phyloP scores from a whole-genome alignment of 768 basidiomycete species.

The Chlorophyllum brunneum region DNA sequence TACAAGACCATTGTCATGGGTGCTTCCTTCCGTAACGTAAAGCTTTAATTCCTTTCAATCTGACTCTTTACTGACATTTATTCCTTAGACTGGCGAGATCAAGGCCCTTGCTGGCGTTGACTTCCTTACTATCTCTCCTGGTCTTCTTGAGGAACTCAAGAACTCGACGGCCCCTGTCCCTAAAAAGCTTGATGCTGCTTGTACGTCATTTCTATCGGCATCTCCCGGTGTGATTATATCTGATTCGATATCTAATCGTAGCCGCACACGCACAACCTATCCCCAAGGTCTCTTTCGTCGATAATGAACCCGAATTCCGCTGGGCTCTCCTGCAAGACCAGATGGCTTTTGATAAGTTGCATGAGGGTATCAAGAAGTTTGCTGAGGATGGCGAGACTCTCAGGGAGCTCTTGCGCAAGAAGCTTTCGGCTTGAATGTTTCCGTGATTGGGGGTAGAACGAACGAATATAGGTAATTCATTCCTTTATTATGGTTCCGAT shows the following conservation, averaged over 20 bases:
- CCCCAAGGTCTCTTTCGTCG: constrained; percentile 77
- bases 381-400: constrained; percentile 92
- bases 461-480: neutral
- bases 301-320: constrained; percentile 96
- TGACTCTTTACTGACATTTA: constrained; percentile 1
- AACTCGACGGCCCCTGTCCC: constrained; percentile 73
- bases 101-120: constrained; percentile 94
- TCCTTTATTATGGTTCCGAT: too few relatives aligned
- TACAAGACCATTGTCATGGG: constrained; percentile 99
- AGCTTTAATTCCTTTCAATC: constrained; percentile 23
- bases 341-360: constrained; percentile 99
- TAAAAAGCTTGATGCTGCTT: constrained; percentile 74
- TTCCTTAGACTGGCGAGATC: constrained; percentile 78
- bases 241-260: constrained; percentile 19
- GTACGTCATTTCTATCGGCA: constrained; percentile 34
- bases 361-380: constrained; percentile 98
- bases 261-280: constrained; percentile 59
- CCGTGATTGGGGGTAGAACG: neutral
- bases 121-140: constrained; percentile 93
- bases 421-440: constrained; percentile 46
- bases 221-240: constrained; percentile 7
- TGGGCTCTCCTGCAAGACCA: constrained; percentile 89
- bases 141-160: constrained; percentile 90
- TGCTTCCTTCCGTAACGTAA: constrained; percentile 96
- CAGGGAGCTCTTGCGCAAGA: constrained; percentile 75